Evolutionary conservation across 176 grass and related monocot species (phyloP), one percentile per base, ranked within the genome.

Genomic region (Elaeis guineensis): DNA sequence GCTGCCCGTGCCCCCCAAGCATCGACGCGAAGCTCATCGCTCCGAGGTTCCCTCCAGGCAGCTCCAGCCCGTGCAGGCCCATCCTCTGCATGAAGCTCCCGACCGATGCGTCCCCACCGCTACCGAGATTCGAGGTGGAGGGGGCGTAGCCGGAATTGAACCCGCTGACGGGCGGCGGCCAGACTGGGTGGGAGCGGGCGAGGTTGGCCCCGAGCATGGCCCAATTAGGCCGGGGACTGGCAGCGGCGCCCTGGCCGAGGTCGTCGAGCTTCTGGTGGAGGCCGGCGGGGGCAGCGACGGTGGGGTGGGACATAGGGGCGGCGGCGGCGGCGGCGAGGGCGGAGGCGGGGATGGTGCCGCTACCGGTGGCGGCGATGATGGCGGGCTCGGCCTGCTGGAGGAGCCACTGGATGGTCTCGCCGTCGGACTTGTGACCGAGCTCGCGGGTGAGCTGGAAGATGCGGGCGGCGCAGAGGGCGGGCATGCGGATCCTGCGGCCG

Each of bases 321-420:
- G 80, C 80, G 21, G 77, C 35, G 11, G 35, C 82, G 56, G 82
- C 84, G 4, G 78, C 61, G 3, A 90, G 75, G 54, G 82, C 82
- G 15, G 86, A 90, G 22, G 86, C 82, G 25, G 86, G 86, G 12
- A 90, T 82, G 64, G 86, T 90, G 8, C 86, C 82, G 0, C 78
- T 76, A 21, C 86, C 86, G 7, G 86, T 90, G 72, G 82, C 86
- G 19, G 86, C 86, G 64, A 90, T 73, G 78, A 90, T 90, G 64
- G 86, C 79, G 50, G 82, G 78, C 67, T 90, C 86, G 0, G 86
- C 86, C 64, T 90, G 86, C 86, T 90, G 86, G 39, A 90, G 72
- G 53, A 90, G 86, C 86, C 86, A 90, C 82, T 90, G 86, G 26
- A 90, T 79, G 15, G 86, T 90, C 86, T 90, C 86, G n/a, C 86